Evolutionary conservation across 2,329 filamentous ascomycete species (phyloP).

Genomic region (Fusarium sp.): DNA sequence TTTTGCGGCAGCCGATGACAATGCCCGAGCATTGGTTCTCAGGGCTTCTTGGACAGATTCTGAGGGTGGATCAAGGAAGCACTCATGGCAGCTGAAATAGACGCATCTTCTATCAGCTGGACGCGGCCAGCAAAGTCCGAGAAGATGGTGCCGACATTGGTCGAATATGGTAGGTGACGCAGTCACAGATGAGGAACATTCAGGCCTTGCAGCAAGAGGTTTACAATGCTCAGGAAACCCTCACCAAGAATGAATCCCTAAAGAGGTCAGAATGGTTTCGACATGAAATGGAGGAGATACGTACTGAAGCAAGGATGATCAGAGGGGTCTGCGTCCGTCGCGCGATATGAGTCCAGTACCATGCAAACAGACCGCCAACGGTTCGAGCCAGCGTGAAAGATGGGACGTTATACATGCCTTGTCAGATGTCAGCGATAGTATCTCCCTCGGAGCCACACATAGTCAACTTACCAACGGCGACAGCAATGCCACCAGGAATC

Average conservation of each 20-base stretch:
- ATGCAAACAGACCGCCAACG: conserved; percentile 78
- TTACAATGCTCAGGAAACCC: conserved; percentile 91
- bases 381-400: conserved; percentile 93
- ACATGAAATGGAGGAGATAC: conserved; percentile 41
- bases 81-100: conserved; percentile 65
- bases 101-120: not conserved
- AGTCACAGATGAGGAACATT: conserved; percentile 77
- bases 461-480: conserved; percentile 78
- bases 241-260: conserved; percentile 91
- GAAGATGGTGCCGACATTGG: not conserved
- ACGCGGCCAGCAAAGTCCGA: not conserved
- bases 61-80: conserved; percentile 55
- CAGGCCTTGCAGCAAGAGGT: conserved; percentile 82
- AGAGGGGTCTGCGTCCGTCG: conserved; percentile 75
- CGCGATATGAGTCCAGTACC: conserved; percentile 77
- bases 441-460: not conserved
- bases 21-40: conserved; percentile 76
- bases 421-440: conserved; percentile 22
- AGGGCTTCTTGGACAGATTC: conserved; percentile 70
- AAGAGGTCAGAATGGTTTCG: conserved; percentile 15
- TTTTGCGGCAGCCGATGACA: conserved; percentile 76
- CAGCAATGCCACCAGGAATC: conserved; percentile 93
- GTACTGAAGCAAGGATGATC: conserved; percentile 83
- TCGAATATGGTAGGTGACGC: not conserved
- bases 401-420: conserved; percentile 96